Percentiles rank a stretch among this genome's conserved stretches.
phyloP scores from a whole-genome alignment of 352 stramenopile genomes.

The Phytophthora fragariaefolia region DNA sequence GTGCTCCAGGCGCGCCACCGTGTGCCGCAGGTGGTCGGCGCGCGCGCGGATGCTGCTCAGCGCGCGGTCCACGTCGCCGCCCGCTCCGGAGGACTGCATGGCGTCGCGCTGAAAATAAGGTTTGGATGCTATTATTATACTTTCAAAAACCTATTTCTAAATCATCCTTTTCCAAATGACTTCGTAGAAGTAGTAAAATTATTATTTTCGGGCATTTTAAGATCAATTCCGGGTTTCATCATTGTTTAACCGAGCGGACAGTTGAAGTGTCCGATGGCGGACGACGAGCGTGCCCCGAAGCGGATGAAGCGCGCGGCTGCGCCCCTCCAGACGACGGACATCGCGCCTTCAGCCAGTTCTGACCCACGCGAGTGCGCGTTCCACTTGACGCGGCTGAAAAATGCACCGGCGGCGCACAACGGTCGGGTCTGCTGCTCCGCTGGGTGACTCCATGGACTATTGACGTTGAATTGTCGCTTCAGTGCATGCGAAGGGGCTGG shows the following conservation, averaged over 20 bases:
- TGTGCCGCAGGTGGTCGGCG: slow-evolving; percentile 83
- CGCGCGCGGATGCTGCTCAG: slow-evolving; percentile 82
- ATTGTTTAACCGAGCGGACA: too few species aligned
- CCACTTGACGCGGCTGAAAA: slow-evolving; percentile 47
- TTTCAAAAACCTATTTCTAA: too few species aligned
- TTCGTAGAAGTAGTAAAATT: too few species aligned
- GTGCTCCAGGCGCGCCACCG: slow-evolving; percentile 74
- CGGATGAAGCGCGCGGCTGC: slow-evolving; percentile 28
- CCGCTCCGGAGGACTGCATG: slow-evolving; percentile 29
- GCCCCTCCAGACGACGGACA: not conserved
- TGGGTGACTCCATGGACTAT: not conserved
- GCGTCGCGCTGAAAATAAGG: too few species aligned
- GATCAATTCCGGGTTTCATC: too few species aligned
- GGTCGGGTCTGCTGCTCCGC: too few species aligned
- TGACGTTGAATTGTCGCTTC: not conserved
- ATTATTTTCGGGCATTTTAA: too few species aligned
- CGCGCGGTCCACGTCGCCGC: slow-evolving; percentile 76
- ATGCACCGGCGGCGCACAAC: slow-evolving; percentile 49
- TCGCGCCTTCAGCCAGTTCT: not conserved
- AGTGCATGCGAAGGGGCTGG: slow-evolving; percentile 55
- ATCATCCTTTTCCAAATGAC: too few species aligned
- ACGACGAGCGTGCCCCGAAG: slow-evolving; percentile 24
- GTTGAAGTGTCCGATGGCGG: slow-evolving; percentile 35
- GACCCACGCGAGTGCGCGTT: slow-evolving; percentile 25
- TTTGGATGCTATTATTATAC: too few species aligned